Conservation (phyloP, 768 basidiomycete species). For the Psilocybe subaeruginosa region DNA sequence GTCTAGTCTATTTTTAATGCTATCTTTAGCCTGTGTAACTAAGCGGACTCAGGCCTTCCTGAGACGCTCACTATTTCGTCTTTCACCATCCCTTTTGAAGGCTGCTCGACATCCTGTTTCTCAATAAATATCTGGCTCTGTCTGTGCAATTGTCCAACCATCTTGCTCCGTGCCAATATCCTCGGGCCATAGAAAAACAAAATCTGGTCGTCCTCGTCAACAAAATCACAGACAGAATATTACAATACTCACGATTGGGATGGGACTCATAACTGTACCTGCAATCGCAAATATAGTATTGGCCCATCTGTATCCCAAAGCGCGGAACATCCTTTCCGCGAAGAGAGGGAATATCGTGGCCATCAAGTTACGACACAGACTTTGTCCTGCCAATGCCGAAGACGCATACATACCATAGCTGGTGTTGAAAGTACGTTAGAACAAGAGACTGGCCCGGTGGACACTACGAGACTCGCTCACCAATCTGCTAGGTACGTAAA, state of each 20-base stretch:
- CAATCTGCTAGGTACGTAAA: slow-evolving; percentile 65
- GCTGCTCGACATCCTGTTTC: background rate
- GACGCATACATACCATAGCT: slow-evolving; percentile 59
- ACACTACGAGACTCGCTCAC: slow-evolving; percentile 30
- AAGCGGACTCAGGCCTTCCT: no score
- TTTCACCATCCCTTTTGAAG: background rate
- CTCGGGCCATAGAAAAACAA: slow-evolving; percentile 33
- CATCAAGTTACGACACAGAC: slow-evolving; percentile 51
- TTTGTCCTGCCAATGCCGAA: slow-evolving; percentile 65
- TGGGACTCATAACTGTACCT: slow-evolving; percentile 49
- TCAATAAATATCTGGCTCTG: background rate
- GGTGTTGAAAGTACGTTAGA: background rate
- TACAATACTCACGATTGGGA: slow-evolving; percentile 45
- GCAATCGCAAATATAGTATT: slow-evolving; percentile 53
- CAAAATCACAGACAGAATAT: background rate
- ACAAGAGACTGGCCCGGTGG: background rate
- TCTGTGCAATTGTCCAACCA: background rate
- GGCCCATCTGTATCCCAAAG: slow-evolving; percentile 58
- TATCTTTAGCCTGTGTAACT: no score
- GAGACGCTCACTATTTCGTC: no score
- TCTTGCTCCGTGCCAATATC: slow-evolving; percentile 8
- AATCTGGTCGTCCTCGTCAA: slow-evolving; percentile 12
- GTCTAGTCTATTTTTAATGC: no score
- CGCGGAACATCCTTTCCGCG: slow-evolving; percentile 54
- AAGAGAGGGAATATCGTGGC: slow-evolving; percentile 59